Evolutionary conservation across 176 grass and related monocot genomes (phyloP), one percentile per base, ranked within the genome.

Genomic region (Dendrocalamus sinicus): DNA sequence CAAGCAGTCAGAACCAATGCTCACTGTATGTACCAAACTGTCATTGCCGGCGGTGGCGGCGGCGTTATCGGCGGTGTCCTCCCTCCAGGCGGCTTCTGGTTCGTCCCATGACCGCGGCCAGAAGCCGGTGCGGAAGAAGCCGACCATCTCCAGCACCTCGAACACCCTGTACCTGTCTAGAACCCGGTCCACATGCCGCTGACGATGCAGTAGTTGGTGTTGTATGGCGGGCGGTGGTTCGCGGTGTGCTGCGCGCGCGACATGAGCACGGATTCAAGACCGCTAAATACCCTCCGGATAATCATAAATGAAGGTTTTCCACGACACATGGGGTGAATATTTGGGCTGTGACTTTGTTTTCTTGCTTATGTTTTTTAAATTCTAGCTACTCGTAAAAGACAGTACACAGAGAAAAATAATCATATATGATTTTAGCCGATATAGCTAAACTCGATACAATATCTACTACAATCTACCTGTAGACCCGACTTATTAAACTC

Each of bases 161-260:
- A 98, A 95, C 23, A 95, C 96, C 71, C 64, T 94, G 14, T 79
- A 72, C 84, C 84, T 81, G 44, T 95, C 91, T 39, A 98, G 77
- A 55, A 84, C 45, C 41, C 70, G 87, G 95, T 98, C 91, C 93
- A 95, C 66, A 83, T 72, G 35, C 96, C 93, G 40, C 91, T 98
- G 3, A 98, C 81, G 69, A 98, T 98, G 84, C 93, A 95, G 67
- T 98, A 98, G 73, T 98, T 95, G 46, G 20, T 89, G 77, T 70
- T 73, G 78, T 98, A 98, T 12, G 93, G 91, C 53, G 16, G 26
- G 0, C 88, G 89, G 75, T 95, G 93, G 88, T 95, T 93, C 50
- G 93, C 93, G 2, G 76, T 88, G 74, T 95, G 96, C 88, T 86
- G 70, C 10, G 55, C 58, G 9, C 90, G 90, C 3, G 96, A 95